A percentile compares a stretch with the other conserved stretches of the same genome.
phyloP scores from a whole-genome alignment of 2,329 filamentous ascomycete genomes.

The Metarhizium guizhouense region DNA sequence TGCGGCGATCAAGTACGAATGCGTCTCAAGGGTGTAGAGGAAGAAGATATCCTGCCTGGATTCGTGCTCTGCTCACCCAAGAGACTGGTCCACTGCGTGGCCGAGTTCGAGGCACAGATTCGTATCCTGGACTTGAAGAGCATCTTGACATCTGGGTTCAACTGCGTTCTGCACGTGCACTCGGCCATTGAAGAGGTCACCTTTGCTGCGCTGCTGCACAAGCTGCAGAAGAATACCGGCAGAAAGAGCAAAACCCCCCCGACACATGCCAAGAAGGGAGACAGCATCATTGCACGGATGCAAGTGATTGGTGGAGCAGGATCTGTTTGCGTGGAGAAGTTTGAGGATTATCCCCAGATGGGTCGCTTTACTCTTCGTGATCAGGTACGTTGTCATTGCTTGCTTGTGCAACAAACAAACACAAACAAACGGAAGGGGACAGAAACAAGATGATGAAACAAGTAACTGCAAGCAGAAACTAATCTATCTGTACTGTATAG shows the following conservation, averaged over 20 bases:
- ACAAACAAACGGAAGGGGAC: not conserved
- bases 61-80: conserved; percentile 96
- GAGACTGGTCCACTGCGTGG: conserved; percentile 84
- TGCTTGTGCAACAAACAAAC: no score
- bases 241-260: conserved; percentile 90
- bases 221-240: conserved; percentile 87
- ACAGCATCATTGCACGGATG: conserved; percentile 85
- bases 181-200: conserved; percentile 97
- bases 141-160: conserved; percentile 90
- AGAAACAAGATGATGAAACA: not conserved
- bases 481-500: conserved; percentile 33
- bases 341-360: conserved; percentile 93
- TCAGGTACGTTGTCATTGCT: conserved; percentile 47
- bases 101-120: conserved; percentile 91
- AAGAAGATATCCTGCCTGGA: conserved; percentile 91
- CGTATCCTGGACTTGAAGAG: conserved; percentile 89
- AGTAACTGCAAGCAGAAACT: not conserved
- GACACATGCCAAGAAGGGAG: conserved; percentile 74
- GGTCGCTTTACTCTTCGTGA: conserved; percentile 85
- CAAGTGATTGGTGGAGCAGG: conserved; percentile 80
- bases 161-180: conserved; percentile 96
- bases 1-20: conserved; percentile 93
- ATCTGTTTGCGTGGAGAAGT: conserved; percentile 84
- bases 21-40: conserved; percentile 87
- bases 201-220: conserved; percentile 79